Base-by-base conservation (phyloP, 2,329 filamentous ascomycete genomes). In the Scedosporium dehoogii region DNA sequence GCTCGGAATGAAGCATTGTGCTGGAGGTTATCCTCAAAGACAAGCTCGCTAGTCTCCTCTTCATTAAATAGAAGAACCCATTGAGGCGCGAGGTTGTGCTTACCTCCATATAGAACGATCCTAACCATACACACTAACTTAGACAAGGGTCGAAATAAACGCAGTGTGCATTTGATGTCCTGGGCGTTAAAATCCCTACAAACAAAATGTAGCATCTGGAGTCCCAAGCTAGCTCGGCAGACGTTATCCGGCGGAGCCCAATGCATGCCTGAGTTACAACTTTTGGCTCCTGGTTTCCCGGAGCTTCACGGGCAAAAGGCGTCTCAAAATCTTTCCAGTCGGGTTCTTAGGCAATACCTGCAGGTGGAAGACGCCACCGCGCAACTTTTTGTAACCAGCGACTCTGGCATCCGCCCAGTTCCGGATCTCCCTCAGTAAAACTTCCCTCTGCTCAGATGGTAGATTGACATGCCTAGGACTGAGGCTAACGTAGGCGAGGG, bases 291-390 rank as follows among this genome's bases (percentile, higher is more conserved):
- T 18, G 6, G 56, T 38, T 23, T 42, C 27, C 56, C 29, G 25
- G 56, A 58, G 56, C 12, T 58, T 33, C 12, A 53, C 48, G 10
- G 56, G 56, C 56, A 58, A 58, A 21, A 58, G 29, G 12, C 56
- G 27, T n/a, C 56, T 58, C 56, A 58, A 58, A 42, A 58, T 58
- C 56, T 58, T 58, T 14, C 56, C 56, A 21, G 56, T 58, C 3
- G 56, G 56, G 33, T 42, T 58, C 56, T 58, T 58, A 14, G 56
- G 56, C 56, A 58, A 42, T 14, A 41, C 56, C 5, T 58, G 56
- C 56, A 58, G 29, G 56, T 58, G 56, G 25, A 38, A 42, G 9
- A 58, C 56, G 3, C 56, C 56, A 33, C 56, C 56, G 1, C 56
- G 21, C 12, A 58, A 25, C 56, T 58, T 58, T 27, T 58, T 58